Base-by-base conservation (phyloP, 2,329 filamentous ascomycete genomes). In the Niveomyces coronatus region DNA sequence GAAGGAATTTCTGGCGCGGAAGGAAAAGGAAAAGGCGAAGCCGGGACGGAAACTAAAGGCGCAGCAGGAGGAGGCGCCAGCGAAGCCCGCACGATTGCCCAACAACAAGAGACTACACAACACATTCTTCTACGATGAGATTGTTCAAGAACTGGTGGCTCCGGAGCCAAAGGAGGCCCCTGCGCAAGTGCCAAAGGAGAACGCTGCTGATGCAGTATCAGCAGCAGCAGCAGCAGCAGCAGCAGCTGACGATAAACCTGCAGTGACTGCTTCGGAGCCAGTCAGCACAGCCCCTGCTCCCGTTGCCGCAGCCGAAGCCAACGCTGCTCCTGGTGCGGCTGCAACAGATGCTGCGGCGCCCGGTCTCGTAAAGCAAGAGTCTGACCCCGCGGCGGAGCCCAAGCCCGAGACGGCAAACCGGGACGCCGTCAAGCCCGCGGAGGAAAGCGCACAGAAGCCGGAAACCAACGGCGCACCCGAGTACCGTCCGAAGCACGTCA, bases 1-100 rank as follows among this genome's bases (percentile, higher is more conserved):
- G 48, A 76, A 78, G 48, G 85, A 91, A 50, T 89, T 87, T 49
- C 64, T 91, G 5, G 85, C 83, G 9, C 84, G 85, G 61, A 86
- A 85, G 56, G 84, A 89, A 53, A 82, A 79, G 54, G 82, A 88
- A 53, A 88, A 85, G 67, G 76, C 71, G 47, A 82, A 81, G 51
- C 69, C 70, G 29, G 69, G 64, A 9, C 50, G 61, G 20, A 63
- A 63, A 46, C 48, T 49, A 16, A 77, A 79, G 49, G 71, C 71
- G 24, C 71, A 75, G 51, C 74, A 79, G 20, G 71, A 74, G 35
- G 55, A 63, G 14, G 63, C 59, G 9, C 60, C 68, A 6, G 69
- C 73, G 13, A 82, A 72, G 55, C 66, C 73, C 4, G 54, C 63
- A 5, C 71, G 76, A 37, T 56, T 88, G 39, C 80, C 82, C 17